phyloP scores from a whole-genome alignment of 306 rosid genomes.

The Castanea crenata region DNA sequence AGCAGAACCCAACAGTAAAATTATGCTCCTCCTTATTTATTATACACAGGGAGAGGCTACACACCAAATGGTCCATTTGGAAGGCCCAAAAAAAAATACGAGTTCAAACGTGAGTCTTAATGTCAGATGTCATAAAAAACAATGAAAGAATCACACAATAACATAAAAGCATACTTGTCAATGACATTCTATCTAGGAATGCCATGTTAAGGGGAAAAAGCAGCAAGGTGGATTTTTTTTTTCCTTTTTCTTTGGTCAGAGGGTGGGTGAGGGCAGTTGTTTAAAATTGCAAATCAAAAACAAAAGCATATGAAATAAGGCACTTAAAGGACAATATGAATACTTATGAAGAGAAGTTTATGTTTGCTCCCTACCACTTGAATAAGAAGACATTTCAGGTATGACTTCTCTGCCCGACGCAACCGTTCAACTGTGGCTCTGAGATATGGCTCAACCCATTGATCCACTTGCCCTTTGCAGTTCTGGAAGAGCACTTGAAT shows the following conservation, averaged over 20 bases:
- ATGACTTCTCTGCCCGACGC: slow-evolving; percentile 66
- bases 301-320: not conserved
- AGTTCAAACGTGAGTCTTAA: too few species aligned
- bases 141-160: too few species aligned
- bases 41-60: not conserved
- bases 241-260: too few species aligned
- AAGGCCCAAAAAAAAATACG: not conserved
- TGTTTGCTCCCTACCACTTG: slow-evolving; percentile 68
- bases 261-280: too few species aligned
- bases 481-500: slow-evolving; percentile 92
- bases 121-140: too few species aligned
- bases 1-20: too few species aligned
- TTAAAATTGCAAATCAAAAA: not conserved
- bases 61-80: not conserved
- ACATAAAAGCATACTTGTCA: too few species aligned
- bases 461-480: slow-evolving; percentile 93
- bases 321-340: not conserved
- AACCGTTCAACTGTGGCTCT: slow-evolving; percentile 63
- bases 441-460: slow-evolving; percentile 93
- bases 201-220: too few species aligned
- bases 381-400: slow-evolving; percentile 82
- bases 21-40: not conserved
- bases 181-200: too few species aligned
- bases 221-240: too few species aligned
- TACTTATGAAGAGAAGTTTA: slow-evolving; percentile 19